Evolutionary conservation across 176 grass and related monocot species (phyloP).

Genomic region (Musa troglodytarum): DNA sequence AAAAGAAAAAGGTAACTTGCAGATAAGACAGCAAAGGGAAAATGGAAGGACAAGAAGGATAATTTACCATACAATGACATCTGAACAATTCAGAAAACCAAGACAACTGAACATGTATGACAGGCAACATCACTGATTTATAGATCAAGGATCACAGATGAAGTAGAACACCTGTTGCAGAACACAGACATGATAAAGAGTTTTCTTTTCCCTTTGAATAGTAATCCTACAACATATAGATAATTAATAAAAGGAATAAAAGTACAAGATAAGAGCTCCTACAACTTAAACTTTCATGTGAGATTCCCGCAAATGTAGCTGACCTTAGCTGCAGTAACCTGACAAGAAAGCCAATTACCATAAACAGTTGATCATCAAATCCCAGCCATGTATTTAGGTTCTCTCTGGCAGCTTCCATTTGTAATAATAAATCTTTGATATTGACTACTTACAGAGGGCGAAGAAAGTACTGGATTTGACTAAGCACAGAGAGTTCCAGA

Average conservation of each 20-base stretch:
- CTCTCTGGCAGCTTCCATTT: constrained; percentile 72
- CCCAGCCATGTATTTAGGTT: constrained; percentile 33
- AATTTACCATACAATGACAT: too few species aligned
- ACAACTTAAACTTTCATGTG: constrained; percentile 12
- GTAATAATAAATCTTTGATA: constrained; percentile 71
- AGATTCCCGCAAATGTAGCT: constrained; percentile 2
- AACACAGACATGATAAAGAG: not conserved
- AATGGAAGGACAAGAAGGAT: too few species aligned
- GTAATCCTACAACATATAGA: not conserved
- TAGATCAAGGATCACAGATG: not conserved
- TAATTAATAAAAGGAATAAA: constrained; percentile 8
- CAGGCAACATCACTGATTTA: not conserved
- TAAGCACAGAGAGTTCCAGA: too few species aligned
- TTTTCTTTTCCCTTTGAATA: not conserved
- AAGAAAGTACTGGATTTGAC: too few species aligned
- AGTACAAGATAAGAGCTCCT: not conserved
- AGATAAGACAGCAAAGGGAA: not conserved
- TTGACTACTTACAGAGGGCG: too few species aligned
- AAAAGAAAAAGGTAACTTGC: not conserved
- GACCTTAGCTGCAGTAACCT: not conserved
- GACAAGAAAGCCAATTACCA: constrained; percentile 1
- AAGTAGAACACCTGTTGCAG: not conserved
- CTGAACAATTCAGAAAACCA: not conserved
- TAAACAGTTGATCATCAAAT: not conserved
- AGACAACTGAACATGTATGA: not conserved